phyloP scores from a whole-genome alignment of 805 yeast species.

The Brettanomyces bruxellensis region DNA sequence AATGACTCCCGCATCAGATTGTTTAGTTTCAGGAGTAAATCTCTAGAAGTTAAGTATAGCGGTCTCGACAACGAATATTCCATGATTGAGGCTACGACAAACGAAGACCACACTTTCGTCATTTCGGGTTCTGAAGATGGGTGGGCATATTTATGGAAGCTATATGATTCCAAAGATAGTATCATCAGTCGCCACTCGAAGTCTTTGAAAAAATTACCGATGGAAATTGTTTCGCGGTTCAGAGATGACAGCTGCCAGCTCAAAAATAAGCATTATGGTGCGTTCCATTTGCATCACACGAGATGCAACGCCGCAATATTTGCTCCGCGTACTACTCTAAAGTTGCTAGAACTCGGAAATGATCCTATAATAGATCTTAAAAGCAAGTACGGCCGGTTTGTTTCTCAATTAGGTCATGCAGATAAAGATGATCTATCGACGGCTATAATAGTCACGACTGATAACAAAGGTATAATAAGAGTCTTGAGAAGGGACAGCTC shows the following conservation, averaged over 20 bases:
- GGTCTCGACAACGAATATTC: constrained; percentile 68
- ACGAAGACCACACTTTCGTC: constrained; percentile 49
- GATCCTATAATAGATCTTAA: constrained; percentile 68
- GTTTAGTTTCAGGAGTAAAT: constrained; percentile 43
- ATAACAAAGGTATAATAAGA: constrained; percentile 60
- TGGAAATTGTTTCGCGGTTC: constrained; percentile 11
- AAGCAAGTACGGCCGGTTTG: constrained; percentile 8
- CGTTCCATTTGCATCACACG: constrained; percentile 70
- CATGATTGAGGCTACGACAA: constrained; percentile 58
- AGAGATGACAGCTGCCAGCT: constrained; percentile 26
- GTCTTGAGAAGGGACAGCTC: constrained; percentile 79
- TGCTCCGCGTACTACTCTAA: constrained; percentile 65
- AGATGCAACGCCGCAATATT: constrained; percentile 68
- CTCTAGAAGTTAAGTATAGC: constrained; percentile 57
- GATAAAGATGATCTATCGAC: constrained; percentile 19
- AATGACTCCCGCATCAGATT: constrained; percentile 76
- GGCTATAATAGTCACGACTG: constrained; percentile 65
- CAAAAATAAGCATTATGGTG: constrained; percentile 53
- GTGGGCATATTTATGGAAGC: constrained; percentile 76
- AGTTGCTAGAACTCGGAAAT: constrained; percentile 59
- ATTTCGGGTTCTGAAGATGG: constrained; percentile 84
- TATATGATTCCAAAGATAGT: constrained; percentile 11
- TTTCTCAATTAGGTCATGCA: constrained; percentile 1
- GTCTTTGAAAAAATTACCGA: constrained; percentile 4
- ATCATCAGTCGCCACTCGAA: constrained; percentile 13